These are phyloP conservation scores for Ustilago curta DNA, from an alignment of 1,284 basidiomycete species.

Conservation along the genomic window DNA sequence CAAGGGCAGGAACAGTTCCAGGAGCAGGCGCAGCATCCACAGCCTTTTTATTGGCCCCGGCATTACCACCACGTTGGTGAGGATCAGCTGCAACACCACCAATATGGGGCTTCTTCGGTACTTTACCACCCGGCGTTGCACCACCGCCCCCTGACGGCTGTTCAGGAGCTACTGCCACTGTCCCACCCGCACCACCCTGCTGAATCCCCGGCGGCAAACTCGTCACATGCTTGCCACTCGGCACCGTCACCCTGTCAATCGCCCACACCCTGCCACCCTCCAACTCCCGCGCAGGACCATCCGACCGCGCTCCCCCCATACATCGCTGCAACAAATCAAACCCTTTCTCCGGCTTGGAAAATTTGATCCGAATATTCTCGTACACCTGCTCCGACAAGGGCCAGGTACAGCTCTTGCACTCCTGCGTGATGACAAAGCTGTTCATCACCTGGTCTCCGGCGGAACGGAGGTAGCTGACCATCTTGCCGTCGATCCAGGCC, in stretches of 20 bases:
- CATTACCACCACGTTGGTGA: not conserved
- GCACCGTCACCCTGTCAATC: conserved; percentile 42
- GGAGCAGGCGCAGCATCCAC: not conserved
- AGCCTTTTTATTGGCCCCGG: not conserved
- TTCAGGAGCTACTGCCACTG: not conserved
- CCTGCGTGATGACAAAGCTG: conserved; percentile 50
- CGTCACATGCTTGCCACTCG: conserved; percentile 24
- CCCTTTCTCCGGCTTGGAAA: conserved; percentile 20
- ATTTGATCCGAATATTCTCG: conserved; percentile 32
- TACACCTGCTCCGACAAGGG: conserved; percentile 41
- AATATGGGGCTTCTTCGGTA: too few species aligned
- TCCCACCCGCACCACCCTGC: not conserved
- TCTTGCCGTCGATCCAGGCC: conserved; percentile 38
- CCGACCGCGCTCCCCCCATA: conserved; percentile 27
- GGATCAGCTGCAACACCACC: not conserved
- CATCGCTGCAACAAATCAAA: conserved; percentile 38
- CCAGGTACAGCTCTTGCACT: conserved; percentile 43
- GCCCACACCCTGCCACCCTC: conserved; percentile 28
- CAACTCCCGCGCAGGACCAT: conserved; percentile 13
- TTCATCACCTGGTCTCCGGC: conserved; percentile 51
- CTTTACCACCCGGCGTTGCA: too few species aligned
- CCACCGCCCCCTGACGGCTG: too few species aligned
- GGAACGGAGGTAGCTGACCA: conserved; percentile 36
- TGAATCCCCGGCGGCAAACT: not conserved
- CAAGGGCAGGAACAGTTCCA: not conserved